Evolutionary conservation across 257 asterid species (phyloP).

Genomic region (Nicotiana noctiflora): DNA sequence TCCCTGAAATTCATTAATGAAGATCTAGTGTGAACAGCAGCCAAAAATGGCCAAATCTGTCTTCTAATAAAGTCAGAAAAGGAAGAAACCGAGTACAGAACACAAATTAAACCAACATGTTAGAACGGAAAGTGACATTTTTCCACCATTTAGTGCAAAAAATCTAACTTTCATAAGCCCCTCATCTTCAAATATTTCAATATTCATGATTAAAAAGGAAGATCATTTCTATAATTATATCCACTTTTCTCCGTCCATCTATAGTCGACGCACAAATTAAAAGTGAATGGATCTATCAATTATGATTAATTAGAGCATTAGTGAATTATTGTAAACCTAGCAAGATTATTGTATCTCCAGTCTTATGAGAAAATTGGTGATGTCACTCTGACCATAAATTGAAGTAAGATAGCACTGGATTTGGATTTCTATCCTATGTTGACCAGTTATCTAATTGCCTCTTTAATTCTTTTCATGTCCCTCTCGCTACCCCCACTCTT

Average conservation of each 20-base stretch:
- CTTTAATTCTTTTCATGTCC: too few relatives aligned
- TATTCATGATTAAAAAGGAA: not conserved
- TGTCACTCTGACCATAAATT: constrained; percentile 18
- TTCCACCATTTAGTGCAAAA: not conserved
- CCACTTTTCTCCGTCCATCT: not conserved
- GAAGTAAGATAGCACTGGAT: constrained; percentile 19
- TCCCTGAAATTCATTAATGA: not conserved
- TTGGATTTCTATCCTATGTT: not conserved
- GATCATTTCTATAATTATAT: not conserved
- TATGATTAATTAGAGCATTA: constrained; percentile 3
- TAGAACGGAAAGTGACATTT: not conserved
- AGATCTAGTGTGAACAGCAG: not conserved
- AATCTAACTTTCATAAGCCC: not conserved
- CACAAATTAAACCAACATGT: not conserved
- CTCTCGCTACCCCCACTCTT: not conserved
- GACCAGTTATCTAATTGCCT: not conserved
- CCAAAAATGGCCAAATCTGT: not conserved
- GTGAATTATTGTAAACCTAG: not conserved
- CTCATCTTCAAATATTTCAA: not conserved
- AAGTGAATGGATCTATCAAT: constrained; percentile 7
- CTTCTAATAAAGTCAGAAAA: not conserved
- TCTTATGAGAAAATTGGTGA: not conserved
- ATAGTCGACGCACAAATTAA: not conserved
- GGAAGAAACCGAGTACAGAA: not conserved
- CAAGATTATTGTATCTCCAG: not conserved